Base-by-base conservation (phyloP, 192 early-diverging fungal genomes). In the Backusella tarrabulga region DNA sequence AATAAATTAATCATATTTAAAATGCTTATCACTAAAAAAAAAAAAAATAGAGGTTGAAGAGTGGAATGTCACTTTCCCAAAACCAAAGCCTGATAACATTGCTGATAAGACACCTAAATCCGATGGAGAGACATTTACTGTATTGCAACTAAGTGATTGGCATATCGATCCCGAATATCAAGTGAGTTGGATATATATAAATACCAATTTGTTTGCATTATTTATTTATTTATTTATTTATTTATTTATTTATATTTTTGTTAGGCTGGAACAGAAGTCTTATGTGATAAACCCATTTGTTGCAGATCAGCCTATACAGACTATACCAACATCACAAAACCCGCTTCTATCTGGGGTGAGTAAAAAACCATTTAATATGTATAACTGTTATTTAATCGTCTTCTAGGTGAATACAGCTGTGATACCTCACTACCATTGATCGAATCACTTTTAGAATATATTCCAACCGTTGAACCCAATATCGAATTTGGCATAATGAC, bases 91-190 rank as follows among this genome's bases (percentile, higher is more conserved):
- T 12, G 66, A 40, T 14, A 79, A 81, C 34, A 76, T 67, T 34
- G 73, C 54, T n/a, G 8, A 63, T 29, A 32, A 72, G 7, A 68
- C 76, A 1, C 19, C 82, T 4, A 50, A 32, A 73, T 85, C 81
- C 17, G 81, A 74, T 19, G 84, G 83, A 15, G 60, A 74, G 6
- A 75, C 50, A 19, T 67, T 87, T 15, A 85, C 83, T 54, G 83
- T 87, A 9, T 67, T 87, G 41, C 86, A 87, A 68, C 46, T 87
- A 23, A 84, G 82, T 44, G 86, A 87, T 81, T 87, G 86, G 84
- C 86, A 87, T 70, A 78, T 85, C 19, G 86, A 87, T 36, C 83
- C 86, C 6, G 70, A 82, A 6, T 87, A 87, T 67, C 50, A 79
- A 36, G 73, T 81, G 34, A 68, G 35, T 50, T 34, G 1, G 60